Evolutionary conservation across 2,329 filamentous ascomycete species (phyloP).

Genomic region (Colletotrichum sansevieriae): DNA sequence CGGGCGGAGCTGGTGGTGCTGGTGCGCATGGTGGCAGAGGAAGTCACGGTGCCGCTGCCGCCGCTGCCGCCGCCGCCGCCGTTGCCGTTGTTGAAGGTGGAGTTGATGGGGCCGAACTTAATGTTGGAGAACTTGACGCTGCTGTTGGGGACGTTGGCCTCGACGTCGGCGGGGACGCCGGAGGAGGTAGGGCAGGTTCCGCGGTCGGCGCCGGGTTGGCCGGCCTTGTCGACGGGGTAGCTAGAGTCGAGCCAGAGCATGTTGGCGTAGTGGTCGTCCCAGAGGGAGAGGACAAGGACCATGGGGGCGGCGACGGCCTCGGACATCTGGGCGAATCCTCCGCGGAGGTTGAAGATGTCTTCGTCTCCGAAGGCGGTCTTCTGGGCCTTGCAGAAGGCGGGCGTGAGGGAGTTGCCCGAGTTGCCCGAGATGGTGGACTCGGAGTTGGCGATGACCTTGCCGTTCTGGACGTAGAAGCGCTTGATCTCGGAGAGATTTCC

Average conservation of each 20-base stretch:
- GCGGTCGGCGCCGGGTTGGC: constrained; percentile 61
- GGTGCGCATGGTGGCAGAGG: constrained; percentile 34
- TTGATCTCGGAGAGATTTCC: constrained; percentile 72
- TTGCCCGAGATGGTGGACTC: constrained; percentile 55
- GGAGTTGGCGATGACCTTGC: constrained; percentile 68
- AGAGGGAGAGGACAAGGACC: constrained; percentile 65
- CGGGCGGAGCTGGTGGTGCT: constrained; percentile 30
- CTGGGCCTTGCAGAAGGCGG: constrained; percentile 69
- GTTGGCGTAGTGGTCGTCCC: constrained; percentile 65
- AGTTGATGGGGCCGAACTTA: constrained; percentile 68
- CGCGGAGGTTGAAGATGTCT: constrained; percentile 66
- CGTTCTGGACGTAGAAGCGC: constrained; percentile 75
- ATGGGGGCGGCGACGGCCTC: constrained; percentile 56
- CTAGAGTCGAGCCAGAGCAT: constrained; percentile 77
- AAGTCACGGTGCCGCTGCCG: neutral
- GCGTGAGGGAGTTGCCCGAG: constrained; percentile 64
- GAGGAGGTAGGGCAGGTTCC: constrained; percentile 66
- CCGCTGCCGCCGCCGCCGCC: too few species aligned
- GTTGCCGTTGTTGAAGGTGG: constrained; percentile 57
- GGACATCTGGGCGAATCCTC: constrained; percentile 71
- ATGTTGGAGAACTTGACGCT: constrained; percentile 68
- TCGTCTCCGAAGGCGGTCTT: constrained; percentile 69
- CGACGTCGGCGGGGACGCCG: constrained; percentile 64
- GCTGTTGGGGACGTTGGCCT: constrained; percentile 59
- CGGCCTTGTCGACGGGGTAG: constrained; percentile 64